Conservation (phyloP, 306 rosid species). For the Myrica gale region DNA sequence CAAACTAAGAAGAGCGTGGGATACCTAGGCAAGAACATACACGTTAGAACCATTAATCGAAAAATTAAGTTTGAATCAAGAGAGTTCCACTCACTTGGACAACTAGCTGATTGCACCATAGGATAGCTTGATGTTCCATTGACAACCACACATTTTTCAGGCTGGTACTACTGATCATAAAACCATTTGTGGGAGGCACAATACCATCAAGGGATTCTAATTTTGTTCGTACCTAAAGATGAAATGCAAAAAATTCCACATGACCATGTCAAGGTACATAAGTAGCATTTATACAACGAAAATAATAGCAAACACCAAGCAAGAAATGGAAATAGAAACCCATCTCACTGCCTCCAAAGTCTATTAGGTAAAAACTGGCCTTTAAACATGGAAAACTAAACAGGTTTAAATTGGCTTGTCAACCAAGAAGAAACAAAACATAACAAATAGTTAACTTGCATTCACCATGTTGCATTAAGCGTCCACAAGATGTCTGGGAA, state of each 20-base stretch:
- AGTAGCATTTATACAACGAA: conserved; percentile 20
- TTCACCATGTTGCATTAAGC: neutral
- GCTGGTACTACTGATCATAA: conserved; percentile 90
- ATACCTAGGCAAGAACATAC: conserved; percentile 59
- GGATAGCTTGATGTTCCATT: conserved; percentile 96
- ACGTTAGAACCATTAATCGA: conserved; percentile 33
- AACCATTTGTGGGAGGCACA: conserved; percentile 97
- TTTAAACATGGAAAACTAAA: conserved; percentile 2
- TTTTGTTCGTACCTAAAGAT: conserved; percentile 69
- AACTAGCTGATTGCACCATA: conserved; percentile 97
- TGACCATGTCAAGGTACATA: conserved; percentile 20
- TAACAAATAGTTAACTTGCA: neutral
- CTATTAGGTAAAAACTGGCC: neutral
- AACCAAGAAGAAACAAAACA: neutral
- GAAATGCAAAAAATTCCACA: conserved; percentile 30
- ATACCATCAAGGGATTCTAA: conserved; percentile 83
- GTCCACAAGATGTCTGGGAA: neutral
- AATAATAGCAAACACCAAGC: neutral
- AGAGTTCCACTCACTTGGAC: conserved; percentile 64
- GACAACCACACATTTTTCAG: conserved; percentile 98
- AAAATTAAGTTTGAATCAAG: conserved; percentile 21
- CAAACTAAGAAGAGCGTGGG: conserved; percentile 92
- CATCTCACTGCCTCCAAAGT: no score
- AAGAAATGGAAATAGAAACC: no score
- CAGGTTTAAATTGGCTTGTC: neutral